Evolutionary conservation across 352 stramenopile genomes (phyloP).

Genomic region (Peronospora farinosa): DNA sequence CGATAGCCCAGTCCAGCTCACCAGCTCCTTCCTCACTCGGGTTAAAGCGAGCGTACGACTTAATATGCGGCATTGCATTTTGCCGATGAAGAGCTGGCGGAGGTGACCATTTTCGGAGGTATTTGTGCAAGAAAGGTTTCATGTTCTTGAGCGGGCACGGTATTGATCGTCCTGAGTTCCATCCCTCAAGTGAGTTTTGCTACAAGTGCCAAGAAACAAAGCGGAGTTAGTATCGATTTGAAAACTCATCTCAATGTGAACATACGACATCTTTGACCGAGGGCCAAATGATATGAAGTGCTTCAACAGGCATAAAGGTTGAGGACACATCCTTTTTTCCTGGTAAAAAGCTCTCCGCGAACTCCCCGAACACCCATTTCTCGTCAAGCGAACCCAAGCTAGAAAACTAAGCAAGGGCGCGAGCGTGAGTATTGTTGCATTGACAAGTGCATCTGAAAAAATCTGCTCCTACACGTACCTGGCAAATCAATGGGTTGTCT

Average conservation of each 20-base stretch:
- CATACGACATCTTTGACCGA: conserved; percentile 72
- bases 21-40: conserved; percentile 23
- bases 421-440: neutral
- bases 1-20: conserved; percentile 56
- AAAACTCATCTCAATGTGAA: neutral
- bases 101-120: conserved; percentile 71
- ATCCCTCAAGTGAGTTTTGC: conserved; percentile 77
- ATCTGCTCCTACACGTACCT: conserved; percentile 25
- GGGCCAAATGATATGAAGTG: conserved; percentile 76
- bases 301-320: conserved; percentile 34
- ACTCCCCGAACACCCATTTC: conserved; percentile 79
- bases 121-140: conserved; percentile 83
- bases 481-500: conserved; percentile 65
- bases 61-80: conserved; percentile 82
- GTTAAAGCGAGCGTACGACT: conserved; percentile 65
- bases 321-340: conserved; percentile 33
- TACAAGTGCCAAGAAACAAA: conserved; percentile 15
- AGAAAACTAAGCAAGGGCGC: conserved; percentile 44
- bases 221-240: neutral
- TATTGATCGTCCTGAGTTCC: conserved; percentile 59
- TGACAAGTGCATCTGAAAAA: neutral
- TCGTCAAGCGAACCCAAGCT: conserved; percentile 76
- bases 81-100: conserved; percentile 46
- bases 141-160: conserved; percentile 81
- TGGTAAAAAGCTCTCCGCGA: conserved; percentile 51